Percentiles rank a stretch among this genome's conserved stretches.
phyloP scores from a whole-genome alignment of 139 green algal species.

The Desmodesmus armatus region DNA sequence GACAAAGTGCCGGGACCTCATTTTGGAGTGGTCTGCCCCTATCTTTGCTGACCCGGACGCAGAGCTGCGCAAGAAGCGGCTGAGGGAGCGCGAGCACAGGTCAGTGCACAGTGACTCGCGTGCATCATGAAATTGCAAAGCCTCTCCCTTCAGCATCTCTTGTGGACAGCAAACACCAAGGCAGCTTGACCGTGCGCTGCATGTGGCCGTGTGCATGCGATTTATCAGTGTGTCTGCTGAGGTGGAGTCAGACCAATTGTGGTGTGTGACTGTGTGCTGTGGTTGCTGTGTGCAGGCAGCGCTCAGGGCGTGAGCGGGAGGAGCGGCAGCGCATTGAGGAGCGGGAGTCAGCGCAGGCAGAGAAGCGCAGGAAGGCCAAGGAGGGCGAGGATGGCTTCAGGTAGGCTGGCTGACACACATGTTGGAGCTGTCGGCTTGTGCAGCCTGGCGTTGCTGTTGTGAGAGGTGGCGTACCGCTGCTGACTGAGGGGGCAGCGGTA shows the following conservation, averaged over 20 bases:
- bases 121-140: no score
- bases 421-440: not conserved
- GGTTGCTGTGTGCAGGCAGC: conserved; percentile 27
- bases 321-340: conserved; percentile 32
- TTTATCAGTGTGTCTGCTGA: not conserved
- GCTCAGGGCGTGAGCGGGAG: conserved; percentile 8
- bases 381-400: conserved; percentile 20
- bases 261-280: not conserved
- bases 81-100: conserved; percentile 34
- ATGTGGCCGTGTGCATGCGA: not conserved
- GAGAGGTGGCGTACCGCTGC: no score
- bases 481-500: not conserved
- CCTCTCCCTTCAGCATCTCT: no score
- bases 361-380: conserved; percentile 8
- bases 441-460: not conserved
- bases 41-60: conserved; percentile 43
- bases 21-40: conserved; percentile 31
- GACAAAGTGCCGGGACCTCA: conserved; percentile 29
- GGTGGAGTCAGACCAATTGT: not conserved
- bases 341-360: conserved; percentile 7
- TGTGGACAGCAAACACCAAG: no score
- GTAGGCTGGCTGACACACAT: not conserved
- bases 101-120: no score
- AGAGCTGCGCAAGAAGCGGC: conserved; percentile 22
- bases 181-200: not conserved